Evolutionary conservation across 139 green algal genomes (phyloP).

Genomic region (Nannochloris sp.): DNA sequence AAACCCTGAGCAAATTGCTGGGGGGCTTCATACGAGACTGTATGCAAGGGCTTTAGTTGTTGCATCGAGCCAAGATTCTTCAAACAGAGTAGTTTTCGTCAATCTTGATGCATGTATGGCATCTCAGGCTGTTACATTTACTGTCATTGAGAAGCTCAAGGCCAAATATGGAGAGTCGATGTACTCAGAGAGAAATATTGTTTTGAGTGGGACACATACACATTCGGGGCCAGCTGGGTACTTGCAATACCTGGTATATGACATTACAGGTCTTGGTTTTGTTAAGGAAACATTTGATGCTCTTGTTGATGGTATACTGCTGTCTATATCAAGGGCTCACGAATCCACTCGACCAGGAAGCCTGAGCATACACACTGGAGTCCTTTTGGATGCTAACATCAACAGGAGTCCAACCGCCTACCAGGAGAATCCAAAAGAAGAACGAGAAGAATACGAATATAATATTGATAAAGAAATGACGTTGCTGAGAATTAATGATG

Average conservation of each 20-base stretch:
- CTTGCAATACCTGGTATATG: slow-evolving; percentile 70
- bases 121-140: slow-evolving; percentile 65
- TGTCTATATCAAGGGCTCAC: slow-evolving; percentile 56
- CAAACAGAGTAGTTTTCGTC: slow-evolving; percentile 64
- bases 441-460: slow-evolving; percentile 47
- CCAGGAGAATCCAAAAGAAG: slow-evolving; percentile 52
- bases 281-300: slow-evolving; percentile 64
- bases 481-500: slow-evolving; percentile 42
- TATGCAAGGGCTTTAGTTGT: slow-evolving; percentile 65
- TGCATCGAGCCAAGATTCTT: slow-evolving; percentile 31
- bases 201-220: slow-evolving; percentile 75
- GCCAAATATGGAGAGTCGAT: slow-evolving; percentile 47
- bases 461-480: slow-evolving; percentile 69
- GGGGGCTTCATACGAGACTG: slow-evolving; percentile 66
- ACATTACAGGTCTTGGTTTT: slow-evolving; percentile 70
- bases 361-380: slow-evolving; percentile 30
- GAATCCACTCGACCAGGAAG: slow-evolving; percentile 30
- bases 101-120: slow-evolving; percentile 81
- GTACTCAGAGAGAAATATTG: slow-evolving; percentile 66
- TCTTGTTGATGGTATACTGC: slow-evolving; percentile 62
- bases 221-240: slow-evolving; percentile 70
- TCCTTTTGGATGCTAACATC: slow-evolving; percentile 58
- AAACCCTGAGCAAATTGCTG: slow-evolving; percentile 51
- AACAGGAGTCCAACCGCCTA: slow-evolving; percentile 81
- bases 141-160: slow-evolving; percentile 51